Evolutionary conservation across 352 stramenopile species (phyloP).

Genomic region (Globisporangium alternatum): DNA sequence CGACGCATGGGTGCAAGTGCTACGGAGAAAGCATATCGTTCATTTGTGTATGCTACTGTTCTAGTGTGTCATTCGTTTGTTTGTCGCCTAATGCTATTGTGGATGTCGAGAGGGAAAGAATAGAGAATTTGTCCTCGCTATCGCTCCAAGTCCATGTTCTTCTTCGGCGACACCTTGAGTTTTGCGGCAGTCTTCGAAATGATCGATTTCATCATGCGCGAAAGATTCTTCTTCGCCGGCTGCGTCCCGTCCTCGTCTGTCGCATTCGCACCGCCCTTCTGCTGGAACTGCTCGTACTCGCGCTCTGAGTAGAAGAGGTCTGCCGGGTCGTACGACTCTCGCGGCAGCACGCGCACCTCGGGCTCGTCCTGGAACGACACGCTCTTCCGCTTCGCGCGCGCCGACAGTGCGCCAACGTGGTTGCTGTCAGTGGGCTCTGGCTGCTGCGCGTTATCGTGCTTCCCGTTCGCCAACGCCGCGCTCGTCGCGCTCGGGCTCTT

Average conservation of each 20-base stretch:
- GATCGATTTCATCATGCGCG: slow-evolving; percentile 46
- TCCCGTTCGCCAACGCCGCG: slow-evolving; percentile 4
- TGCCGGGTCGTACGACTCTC: slow-evolving; percentile 41
- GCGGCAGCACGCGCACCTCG: slow-evolving; percentile 42
- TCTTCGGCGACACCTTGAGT: slow-evolving; percentile 42
- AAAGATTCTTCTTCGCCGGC: slow-evolving; percentile 34
- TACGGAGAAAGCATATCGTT: neutral
- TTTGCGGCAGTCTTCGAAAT: slow-evolving; percentile 57
- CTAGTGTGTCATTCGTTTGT: neutral
- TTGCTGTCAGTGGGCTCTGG: neutral
- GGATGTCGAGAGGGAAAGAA: neutral
- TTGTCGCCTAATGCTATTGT: neutral
- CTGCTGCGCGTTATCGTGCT: slow-evolving; percentile 20
- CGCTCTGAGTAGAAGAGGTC: slow-evolving; percentile 56
- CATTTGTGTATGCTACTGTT: neutral
- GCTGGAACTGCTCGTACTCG: slow-evolving; percentile 60
- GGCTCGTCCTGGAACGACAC: slow-evolving; percentile 55
- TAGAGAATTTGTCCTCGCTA: slow-evolving; percentile 13
- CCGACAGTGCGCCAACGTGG: neutral
- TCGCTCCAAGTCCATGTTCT: slow-evolving; percentile 20
- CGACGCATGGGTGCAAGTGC: neutral
- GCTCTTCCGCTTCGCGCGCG: slow-evolving; percentile 32
- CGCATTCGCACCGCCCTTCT: slow-evolving; percentile 13
- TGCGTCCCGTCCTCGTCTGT: slow-evolving; percentile 2
- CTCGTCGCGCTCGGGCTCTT: slow-evolving; percentile 7